phyloP scores from a whole-genome alignment of 495 filamentous ascomycete genomes.

The Parathielavia hyrcaniae region DNA sequence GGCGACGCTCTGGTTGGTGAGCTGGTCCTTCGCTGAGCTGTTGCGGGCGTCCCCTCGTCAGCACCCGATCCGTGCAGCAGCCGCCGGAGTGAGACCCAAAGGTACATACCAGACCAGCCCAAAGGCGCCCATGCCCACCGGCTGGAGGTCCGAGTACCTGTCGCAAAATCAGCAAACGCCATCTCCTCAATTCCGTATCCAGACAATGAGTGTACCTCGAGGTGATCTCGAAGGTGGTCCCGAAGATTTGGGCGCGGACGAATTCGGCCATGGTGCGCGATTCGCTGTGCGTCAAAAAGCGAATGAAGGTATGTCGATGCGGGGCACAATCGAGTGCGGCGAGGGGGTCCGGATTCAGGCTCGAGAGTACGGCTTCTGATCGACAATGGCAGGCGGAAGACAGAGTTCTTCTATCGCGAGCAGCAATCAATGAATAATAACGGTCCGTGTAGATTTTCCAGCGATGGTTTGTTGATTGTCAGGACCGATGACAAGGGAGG shows the following conservation, averaged over 20 bases:
- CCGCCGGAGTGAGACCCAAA: neutral
- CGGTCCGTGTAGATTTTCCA: neutral
- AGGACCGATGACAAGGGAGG: neutral
- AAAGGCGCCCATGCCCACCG: constrained; percentile 98
- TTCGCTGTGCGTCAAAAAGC: constrained; percentile 1
- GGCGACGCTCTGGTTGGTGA: constrained; percentile 89
- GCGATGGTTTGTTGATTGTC: neutral
- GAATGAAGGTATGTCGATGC: constrained; percentile 11
- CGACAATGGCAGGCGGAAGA: neutral
- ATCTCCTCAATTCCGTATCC: constrained; percentile 13
- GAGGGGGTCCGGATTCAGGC: neutral
- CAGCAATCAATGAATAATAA: too few relatives aligned
- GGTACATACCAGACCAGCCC: constrained; percentile 86
- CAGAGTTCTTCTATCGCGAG: neutral
- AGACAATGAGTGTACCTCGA: constrained; percentile 73
- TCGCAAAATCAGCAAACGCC: constrained; percentile 21
- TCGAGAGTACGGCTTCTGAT: neutral
- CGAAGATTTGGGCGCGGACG: constrained; percentile 97
- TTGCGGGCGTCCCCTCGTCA: constrained; percentile 20
- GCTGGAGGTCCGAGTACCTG: constrained; percentile 95
- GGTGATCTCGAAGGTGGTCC: constrained; percentile 98
- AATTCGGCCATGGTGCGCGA: constrained; percentile 80
- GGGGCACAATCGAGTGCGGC: constrained; percentile 1
- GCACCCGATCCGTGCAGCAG: constrained; percentile 6
- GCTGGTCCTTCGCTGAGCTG: constrained; percentile 95